Base-by-base conservation (phyloP, 2,329 filamentous ascomycete genomes). In the Didymella pomorum region DNA sequence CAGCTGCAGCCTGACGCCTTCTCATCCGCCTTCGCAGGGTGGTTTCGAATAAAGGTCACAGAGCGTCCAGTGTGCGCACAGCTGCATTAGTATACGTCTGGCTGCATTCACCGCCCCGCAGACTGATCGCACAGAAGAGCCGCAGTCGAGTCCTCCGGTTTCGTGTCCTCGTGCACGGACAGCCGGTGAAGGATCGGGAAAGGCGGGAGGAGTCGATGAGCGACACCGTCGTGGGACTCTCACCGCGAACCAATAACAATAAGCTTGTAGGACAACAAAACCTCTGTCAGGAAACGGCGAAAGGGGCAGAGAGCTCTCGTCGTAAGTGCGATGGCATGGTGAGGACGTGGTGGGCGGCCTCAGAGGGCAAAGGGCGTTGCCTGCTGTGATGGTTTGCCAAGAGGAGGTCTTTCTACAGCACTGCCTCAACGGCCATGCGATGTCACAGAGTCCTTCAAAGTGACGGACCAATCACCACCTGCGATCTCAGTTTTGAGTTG, bases 31-130 rank as follows among this genome's bases (percentile, higher is more conserved):
- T 66, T 51, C 57, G 54, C 43, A 51, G 58, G 58, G 52, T 49
- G 54, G 47, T 45, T 60, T 45, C 21, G 46, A 57, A 52, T 52
- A 57, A 62, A 56, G 53, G 58, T 67, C 58, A 57, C 60, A 62
- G 62, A 63, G 46, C 29, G 63, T 63, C 56, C 49, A 65, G 63
- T 60, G 69, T 62, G 71, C 67, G 63, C 46, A 63, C 60, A 61
- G 61, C 65, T 67, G 70, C 71, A 75, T 72, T 74, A 75, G 71
- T 76, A 75, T 69, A 69, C 59, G 59, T 61, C 47, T 62, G 55
- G 43, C 52, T 44, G 61, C 64, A 58, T 65, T 69, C 69, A 73
- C 72, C 65, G 72, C 72, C 68, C 65, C 64, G 61, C 35, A 37
- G 29, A 51, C 20, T 60, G 39, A 44, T 52, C 11, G 48, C 49